Evolutionary conservation across 306 rosid genomes (phyloP).

Genomic region (peach (Prunus persica)): Prunus_persica_NCBIv2 NC_034009.1:38557001-38557500

Average conservation of each 20-base stretch:
- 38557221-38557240: slow-evolving; percentile 66
- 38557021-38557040: not conserved
- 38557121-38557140: slow-evolving; percentile 14
- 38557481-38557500: slow-evolving; percentile 86
- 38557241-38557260: slow-evolving; percentile 59
- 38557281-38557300: not conserved
- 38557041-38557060: not conserved
- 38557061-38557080: not conserved
- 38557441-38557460: slow-evolving; percentile 62
- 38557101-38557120: not conserved
- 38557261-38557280: slow-evolving; percentile 48
- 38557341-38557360: slow-evolving; percentile 44
- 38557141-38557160: slow-evolving; percentile 66
- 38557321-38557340: not conserved
- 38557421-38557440: slow-evolving; percentile 83
- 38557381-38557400: slow-evolving; percentile 81
- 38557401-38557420: slow-evolving; percentile 72
- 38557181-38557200: slow-evolving; percentile 72
- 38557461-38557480: slow-evolving; percentile 86
- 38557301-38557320: not conserved
- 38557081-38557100: not conserved
- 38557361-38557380: slow-evolving; percentile 88
- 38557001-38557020: not conserved
- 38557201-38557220: slow-evolving; percentile 86
- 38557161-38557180: slow-evolving; percentile 80